Base-by-base conservation (phyloP, 805 yeast species). In the Starmerella scarabaei region DNA sequence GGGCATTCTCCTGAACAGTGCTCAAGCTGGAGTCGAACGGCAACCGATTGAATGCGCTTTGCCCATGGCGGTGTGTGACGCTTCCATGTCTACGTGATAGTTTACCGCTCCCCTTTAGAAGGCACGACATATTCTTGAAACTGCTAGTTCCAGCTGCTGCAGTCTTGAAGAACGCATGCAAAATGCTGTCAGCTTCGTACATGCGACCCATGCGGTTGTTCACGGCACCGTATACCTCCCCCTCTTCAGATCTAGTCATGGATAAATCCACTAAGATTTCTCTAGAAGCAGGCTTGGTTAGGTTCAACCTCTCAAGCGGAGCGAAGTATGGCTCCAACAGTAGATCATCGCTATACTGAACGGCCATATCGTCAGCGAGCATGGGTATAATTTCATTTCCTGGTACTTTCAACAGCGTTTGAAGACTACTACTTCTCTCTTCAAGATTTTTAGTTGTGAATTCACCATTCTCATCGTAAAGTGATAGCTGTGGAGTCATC, bases 201-300 rank as follows among this genome's bases (percentile, higher is more conserved):
- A 24, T 4, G 3, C 4, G 4, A 21, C 18, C 20, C 3, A 39
- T 16, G 12, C 19, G 9, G 20, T 21, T 16, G 35, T 41, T 38
- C 17, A 41, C 20, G 3, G 44, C 41, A 9, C 41, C 41, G 28
- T 23, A 16, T 2, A 43, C 20, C 8, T n/a, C 18, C 3, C 46
- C 46, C 23, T 43, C 46, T 7, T 19, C 30, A 3, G 31, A n/a
- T 4, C 49, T 27, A 6, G 28, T 31, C 47, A 43, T 43, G 1
- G 40, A 8, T 6, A 45, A 16, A 11, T 45, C 47, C 4, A 41
- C 18, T 9, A 17, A 16, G 8, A 12, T 26, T 28, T 41, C 37
- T 3, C 6, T 20, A 4, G 15, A 8, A 3, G 42, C 42, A n/a
- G n/a, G n/a, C 3, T 6, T 12, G 5, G 33, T 38, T 9, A 34